Evolutionary conservation across 179 eudicot species (phyloP).

Genomic region (Beta macrorhiza): DNA sequence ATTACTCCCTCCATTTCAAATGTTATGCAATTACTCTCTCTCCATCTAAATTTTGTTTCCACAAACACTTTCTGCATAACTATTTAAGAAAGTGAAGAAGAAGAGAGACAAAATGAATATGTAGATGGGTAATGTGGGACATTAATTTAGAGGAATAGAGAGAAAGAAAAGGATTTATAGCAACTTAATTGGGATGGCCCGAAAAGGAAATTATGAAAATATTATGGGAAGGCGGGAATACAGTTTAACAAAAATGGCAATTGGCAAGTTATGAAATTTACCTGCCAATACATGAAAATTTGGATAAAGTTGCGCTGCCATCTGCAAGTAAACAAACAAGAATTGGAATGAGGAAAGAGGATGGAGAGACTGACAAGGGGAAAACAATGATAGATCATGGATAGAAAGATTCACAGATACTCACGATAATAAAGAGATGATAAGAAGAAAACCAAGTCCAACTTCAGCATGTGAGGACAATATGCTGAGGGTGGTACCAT

Average conservation of each 20-base stretch:
- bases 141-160: too few species aligned
- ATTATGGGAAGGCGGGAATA: not conserved
- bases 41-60: too few species aligned
- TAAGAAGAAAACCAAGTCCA: conserved; percentile 87
- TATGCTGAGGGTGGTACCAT: conserved; percentile 81
- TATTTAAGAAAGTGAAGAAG: too few species aligned
- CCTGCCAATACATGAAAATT: conserved; percentile 98
- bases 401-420: conserved; percentile 26
- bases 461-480: conserved; percentile 92
- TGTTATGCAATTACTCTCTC: not conserved
- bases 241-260: not conserved
- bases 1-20: not conserved
- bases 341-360: not conserved
- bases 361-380: not conserved
- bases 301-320: conserved; percentile 96
- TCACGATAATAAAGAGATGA: conserved; percentile 84
- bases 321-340: conserved; percentile 45
- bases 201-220: too few species aligned
- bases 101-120: too few species aligned
- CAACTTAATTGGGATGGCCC: too few species aligned
- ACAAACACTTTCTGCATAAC: too few species aligned
- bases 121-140: too few species aligned
- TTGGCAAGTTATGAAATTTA: conserved; percentile 15
- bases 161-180: too few species aligned
- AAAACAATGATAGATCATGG: not conserved